Evolutionary conservation across 345 rosid genomes (phyloP), one percentile per base, ranked within the genome.

Genomic region (Stellera chamaejasme): DNA sequence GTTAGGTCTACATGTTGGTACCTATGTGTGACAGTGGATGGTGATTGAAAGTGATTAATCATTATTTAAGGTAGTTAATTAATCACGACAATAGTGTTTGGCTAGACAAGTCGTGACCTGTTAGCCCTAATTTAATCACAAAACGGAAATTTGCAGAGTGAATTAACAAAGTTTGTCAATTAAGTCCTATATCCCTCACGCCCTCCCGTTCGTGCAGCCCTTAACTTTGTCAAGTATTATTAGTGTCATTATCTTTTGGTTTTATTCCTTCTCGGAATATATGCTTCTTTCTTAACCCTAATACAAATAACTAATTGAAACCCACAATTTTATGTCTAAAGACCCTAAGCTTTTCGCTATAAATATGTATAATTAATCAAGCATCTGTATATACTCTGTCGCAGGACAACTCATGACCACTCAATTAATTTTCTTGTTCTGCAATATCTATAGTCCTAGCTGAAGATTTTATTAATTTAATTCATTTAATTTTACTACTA

Each of bases 1-100:
- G 68, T 59, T 45, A 67, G 84, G 84, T 71, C 84, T 82, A 77
- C 81, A 73, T 79, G 88, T 75, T 79, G 81, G 81, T 70, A 73
- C 74, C 55, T 64, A 63, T 59, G 52, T 75, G 67, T 71, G 82
- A 77, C 82, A 79, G 14, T 53, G 50, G 61, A 59, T 58, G 76
- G 79, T 60, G 74, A 60, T 46, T 63, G 55, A 64, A 61, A 65
- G 64, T 52, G 50, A 60, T 63, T 69, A 70, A 72, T 69, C n/a
- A 66, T 67, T 58, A 54, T 48, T 63, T 60, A 25, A 61, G 16
- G 51, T 19, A 19, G 23, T 73, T 60, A 72, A 43, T 68, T 61
- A 60, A 75, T 75, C 26, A 57, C 36, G 61, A 52, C 57, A 48
- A 41, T 64, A 58, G 55, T 44, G 60, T 67, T 68, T 73, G 76